phyloP scores from a whole-genome alignment of 805 yeast species.

The Yamadazyma philogaea region DNA sequence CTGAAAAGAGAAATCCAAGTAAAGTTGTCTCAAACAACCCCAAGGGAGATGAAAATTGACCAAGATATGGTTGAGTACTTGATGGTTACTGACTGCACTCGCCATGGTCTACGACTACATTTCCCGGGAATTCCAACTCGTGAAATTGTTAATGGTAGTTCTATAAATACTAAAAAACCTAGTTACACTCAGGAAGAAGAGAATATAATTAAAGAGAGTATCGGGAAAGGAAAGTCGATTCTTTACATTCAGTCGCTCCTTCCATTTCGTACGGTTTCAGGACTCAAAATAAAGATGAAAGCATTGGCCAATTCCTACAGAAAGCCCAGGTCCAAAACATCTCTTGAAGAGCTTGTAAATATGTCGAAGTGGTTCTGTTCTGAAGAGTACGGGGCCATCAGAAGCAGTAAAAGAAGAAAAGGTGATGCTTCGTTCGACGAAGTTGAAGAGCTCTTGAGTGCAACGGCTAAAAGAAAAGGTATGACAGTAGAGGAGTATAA shows the following conservation, averaged over 20 bases:
- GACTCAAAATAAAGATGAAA: slow-evolving; percentile 1
- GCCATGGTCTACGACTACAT: slow-evolving; percentile 8
- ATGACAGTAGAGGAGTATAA: slow-evolving; percentile 6
- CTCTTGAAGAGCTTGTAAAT: slow-evolving; percentile 32
- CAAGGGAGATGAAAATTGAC: slow-evolving; percentile 6
- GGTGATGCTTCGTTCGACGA: not conserved
- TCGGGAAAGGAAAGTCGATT: slow-evolving; percentile 15
- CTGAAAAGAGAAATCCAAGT: slow-evolving; percentile 2
- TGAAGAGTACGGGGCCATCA: slow-evolving; percentile 9
- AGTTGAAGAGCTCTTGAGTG: not conserved
- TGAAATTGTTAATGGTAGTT: slow-evolving; percentile 19
- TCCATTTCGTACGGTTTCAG: slow-evolving; percentile 11
- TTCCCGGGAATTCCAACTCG: slow-evolving; percentile 15
- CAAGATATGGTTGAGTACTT: slow-evolving; percentile 9
- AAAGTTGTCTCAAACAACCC: slow-evolving; percentile 1
- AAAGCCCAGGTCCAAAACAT: slow-evolving; percentile 25
- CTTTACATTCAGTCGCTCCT: slow-evolving; percentile 20
- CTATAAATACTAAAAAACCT: slow-evolving; percentile 19
- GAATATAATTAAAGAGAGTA: slow-evolving; percentile 5
- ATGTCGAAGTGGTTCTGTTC: slow-evolving; percentile 39
- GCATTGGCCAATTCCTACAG: slow-evolving; percentile 14
- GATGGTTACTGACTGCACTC: slow-evolving; percentile 8
- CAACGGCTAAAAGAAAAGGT: not conserved
- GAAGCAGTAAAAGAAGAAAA: slow-evolving; percentile 6
- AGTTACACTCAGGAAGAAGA: slow-evolving; percentile 16